Percentiles rank a stretch among this genome's conserved stretches.
Evolutionary conservation across 805 yeast genomes (phyloP).

Genomic region (Yamadazyma kitorensis): DNA sequence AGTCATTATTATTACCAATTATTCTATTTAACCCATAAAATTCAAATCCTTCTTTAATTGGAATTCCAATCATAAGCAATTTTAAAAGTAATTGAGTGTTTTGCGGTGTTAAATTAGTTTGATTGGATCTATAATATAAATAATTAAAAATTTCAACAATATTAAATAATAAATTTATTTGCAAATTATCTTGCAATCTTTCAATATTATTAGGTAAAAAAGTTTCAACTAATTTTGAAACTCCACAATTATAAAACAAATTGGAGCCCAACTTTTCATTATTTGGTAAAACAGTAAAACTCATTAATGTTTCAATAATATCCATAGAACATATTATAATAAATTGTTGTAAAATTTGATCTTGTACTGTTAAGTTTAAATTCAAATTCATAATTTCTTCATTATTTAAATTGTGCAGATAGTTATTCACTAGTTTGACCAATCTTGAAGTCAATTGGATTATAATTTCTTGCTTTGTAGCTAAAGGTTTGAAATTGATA

Average conservation of each 20-base stretch:
- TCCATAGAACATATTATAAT: constrained; percentile 53
- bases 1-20: constrained; percentile 50
- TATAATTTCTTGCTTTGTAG: constrained; percentile 41
- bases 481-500: constrained; percentile 60
- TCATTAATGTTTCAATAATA: constrained; percentile 47
- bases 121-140: constrained; percentile 31
- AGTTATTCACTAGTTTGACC: constrained; percentile 16
- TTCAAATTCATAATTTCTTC: constrained; percentile 21
- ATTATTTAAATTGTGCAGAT: constrained; percentile 10
- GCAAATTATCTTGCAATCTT: constrained; percentile 32
- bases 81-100: constrained; percentile 30
- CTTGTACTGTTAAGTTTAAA: constrained; percentile 10
- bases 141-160: constrained; percentile 51
- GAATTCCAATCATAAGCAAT: constrained; percentile 40
- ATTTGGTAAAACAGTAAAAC: constrained; percentile 5
- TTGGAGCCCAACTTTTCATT: constrained; percentile 1
- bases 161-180: constrained; percentile 50
- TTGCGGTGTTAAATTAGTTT: constrained; percentile 6
- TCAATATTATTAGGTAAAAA: constrained; percentile 51
- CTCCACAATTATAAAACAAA: constrained; percentile 4
- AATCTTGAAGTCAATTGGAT: constrained; percentile 14
- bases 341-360: constrained; percentile 41
- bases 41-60: constrained; percentile 38
- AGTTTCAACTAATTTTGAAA: constrained; percentile 26
- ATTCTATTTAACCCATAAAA: constrained; percentile 54